Percentiles rank a stretch among this genome's conserved stretches.
Conservation (phyloP, 257 asterid genomes). For the Petunia secreta region DNA sequence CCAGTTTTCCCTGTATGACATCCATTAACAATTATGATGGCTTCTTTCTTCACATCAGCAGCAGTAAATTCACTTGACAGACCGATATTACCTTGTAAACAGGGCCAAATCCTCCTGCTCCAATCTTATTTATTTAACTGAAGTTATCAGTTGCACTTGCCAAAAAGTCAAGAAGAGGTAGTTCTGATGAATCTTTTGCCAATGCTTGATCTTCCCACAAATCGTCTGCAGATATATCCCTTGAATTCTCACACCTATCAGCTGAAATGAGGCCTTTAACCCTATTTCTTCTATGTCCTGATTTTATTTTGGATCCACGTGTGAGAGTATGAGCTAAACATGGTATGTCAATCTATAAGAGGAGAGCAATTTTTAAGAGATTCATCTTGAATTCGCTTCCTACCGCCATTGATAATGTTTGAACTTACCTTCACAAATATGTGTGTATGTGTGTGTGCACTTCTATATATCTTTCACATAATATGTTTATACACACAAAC, state of each 20-base stretch:
- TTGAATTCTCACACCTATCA: conserved; percentile 41
- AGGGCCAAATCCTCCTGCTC: conserved; percentile 16
- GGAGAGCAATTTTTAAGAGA: neutral
- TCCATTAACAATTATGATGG: neutral
- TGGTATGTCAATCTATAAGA: neutral
- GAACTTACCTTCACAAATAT: too few relatives aligned
- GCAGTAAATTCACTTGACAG: neutral
- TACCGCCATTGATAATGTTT: too few relatives aligned
- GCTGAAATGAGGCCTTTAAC: neutral
- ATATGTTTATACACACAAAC: too few relatives aligned
- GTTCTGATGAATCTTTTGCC: conserved; percentile 57
- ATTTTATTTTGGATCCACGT: neutral
- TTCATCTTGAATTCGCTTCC: too few relatives aligned
- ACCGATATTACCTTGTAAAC: conserved; percentile 32
- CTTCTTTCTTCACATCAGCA: neutral
- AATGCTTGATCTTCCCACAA: conserved; percentile 19
- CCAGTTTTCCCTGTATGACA: conserved; percentile 24
- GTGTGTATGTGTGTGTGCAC: too few relatives aligned
- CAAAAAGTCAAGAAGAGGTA: conserved; percentile 66
- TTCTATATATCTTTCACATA: too few relatives aligned
- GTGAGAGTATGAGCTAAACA: conserved; percentile 28
- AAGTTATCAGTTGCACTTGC: conserved; percentile 63
- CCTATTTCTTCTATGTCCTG: conserved; percentile 3
- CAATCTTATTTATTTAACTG: conserved; percentile 32
- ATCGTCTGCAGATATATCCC: conserved; percentile 33